Base-by-base conservation (phyloP, 352 stramenopile species). In the Globisporangium orthogonon region DNA sequence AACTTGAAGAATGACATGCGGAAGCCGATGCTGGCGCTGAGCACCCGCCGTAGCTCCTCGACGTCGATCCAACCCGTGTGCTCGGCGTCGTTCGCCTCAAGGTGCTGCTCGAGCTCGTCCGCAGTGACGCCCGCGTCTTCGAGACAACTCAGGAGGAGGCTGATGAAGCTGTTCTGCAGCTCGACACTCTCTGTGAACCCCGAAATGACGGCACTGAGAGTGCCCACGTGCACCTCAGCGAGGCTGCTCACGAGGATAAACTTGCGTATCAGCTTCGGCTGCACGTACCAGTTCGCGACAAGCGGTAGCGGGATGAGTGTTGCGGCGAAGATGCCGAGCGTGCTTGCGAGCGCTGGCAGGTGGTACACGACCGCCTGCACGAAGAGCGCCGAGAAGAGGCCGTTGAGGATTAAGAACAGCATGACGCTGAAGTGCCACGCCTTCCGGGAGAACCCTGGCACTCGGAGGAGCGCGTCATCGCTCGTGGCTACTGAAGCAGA, bases 121-220 rank as follows among this genome's bases (percentile, higher is more conserved):
- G 70, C 44, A 1, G n/a, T 49, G 61, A 74, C 13, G 4, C 67
- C 52, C 1, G 46, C 15, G 17, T 64, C 54, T 7, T 70, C 61
- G 10, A 88, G 43, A 33, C 60, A 74, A 2, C 54, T 43, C 0
- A 70, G 62, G 13, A 85, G 46, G 6, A 70, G 69, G 2, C 52
- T 60, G 5, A 68, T 71, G 54, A 88, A 86, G 13, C 72, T 66
- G n/a, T 73, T 69, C 3, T 76, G 74, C 3, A 84, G 53, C 49
- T 84, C 60, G 6, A 88, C 67, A 33, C 76, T 71, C 39, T 88
- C 76, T 29, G 57, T 78, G 56, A 90, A 88, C 53, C 86, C 66
- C 11, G 60, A 61, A 37, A 88, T 65, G 28, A 90, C 78, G 41
- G 79, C 64, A 17, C 74, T 73, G 3, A 90, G 52, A 14, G 78